These are phyloP conservation scores for Hymenoscyphus fructigenus DNA, from an alignment of 2,329 filamentous ascomycete species.

Conservation along the genomic window DNA sequence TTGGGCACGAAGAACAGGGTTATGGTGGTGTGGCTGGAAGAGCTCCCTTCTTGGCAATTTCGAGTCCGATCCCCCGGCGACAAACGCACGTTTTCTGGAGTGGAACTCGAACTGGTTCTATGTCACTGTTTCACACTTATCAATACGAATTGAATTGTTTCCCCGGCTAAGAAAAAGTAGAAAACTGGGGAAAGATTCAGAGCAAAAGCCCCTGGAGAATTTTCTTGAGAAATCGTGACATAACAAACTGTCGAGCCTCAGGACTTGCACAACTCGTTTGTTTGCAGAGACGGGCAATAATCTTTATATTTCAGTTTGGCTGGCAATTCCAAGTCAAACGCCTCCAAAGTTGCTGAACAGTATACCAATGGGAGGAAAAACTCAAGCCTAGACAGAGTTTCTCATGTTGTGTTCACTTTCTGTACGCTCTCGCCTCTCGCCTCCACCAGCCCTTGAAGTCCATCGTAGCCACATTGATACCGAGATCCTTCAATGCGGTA, in stretches of 20 bases:
- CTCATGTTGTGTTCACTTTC: slow-evolving; percentile 25
- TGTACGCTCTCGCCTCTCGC: slow-evolving; percentile 58
- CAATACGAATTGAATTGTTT: no score
- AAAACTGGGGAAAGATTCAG: no score
- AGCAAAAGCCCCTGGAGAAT: no score
- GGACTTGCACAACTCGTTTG: no score
- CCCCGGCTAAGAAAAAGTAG: no score
- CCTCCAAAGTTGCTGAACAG: not conserved
- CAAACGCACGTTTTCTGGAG: not conserved
- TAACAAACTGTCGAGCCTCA: no score
- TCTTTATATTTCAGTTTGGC: not conserved
- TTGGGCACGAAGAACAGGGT: slow-evolving; percentile 1
- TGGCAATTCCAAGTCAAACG: not conserved
- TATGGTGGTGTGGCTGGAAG: slow-evolving; percentile 3
- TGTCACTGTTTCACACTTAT: no score
- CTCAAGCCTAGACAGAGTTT: no score
- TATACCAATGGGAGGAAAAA: not conserved
- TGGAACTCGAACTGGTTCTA: no score
- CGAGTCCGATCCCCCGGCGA: not conserved
- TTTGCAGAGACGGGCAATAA: no score
- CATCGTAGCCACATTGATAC: slow-evolving; percentile 70
- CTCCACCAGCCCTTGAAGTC: slow-evolving; percentile 84
- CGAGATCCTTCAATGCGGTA: slow-evolving; percentile 67
- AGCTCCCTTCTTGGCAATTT: not conserved
- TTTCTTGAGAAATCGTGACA: no score